Evolutionary conservation across 108 stramenopile genomes (phyloP), one percentile per base, ranked within the genome.

Genomic region (Phaeodactylum tricornutum): DNA sequence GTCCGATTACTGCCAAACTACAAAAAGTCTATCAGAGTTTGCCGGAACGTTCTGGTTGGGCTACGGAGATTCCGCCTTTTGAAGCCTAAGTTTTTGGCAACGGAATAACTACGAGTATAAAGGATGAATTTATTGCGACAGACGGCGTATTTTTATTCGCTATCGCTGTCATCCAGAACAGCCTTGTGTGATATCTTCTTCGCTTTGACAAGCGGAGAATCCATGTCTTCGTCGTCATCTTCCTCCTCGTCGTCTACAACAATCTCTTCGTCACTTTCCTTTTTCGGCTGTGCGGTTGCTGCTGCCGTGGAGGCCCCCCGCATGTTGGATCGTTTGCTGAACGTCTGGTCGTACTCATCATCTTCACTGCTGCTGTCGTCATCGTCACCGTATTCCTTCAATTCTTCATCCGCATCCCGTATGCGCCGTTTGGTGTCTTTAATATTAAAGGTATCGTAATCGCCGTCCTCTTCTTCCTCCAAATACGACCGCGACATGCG

Each of bases 371-470:
- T 75, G 53, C 76, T 74, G 15, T 74, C 76, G 31, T 60, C 67
- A 22, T 81, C 72, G 28, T 72, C 72, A 12, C 61, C 81, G 28
- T 69, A 79, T 64, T 79, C 78, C 48, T 78, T 75, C 49, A 67
- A 42, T 14, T 55, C 73, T n/a, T 54, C 43, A 31, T 71, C 74
- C 16, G 78, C 78, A 22, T 79, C 82, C 2, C 69, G 74, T 24
- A 53, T 68, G 1, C 65, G 57, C 38, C 71, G 70, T 47, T 74
- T 81, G 50, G 79, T 81, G 5, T 47, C 59, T 9, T 62, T 32
- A 44, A 90, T 64, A 43, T 81, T 77, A 45, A 75, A 74, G 9
- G 72, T 74, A 44, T 87, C 84, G 42, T 87, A 92, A 9, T 58
- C 63, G 44, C 66, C 84, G 45, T 83, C 79, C 2, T 74, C 72